phyloP scores from a whole-genome alignment of 768 basidiomycete genomes.

The Podaxis sp. region DNA sequence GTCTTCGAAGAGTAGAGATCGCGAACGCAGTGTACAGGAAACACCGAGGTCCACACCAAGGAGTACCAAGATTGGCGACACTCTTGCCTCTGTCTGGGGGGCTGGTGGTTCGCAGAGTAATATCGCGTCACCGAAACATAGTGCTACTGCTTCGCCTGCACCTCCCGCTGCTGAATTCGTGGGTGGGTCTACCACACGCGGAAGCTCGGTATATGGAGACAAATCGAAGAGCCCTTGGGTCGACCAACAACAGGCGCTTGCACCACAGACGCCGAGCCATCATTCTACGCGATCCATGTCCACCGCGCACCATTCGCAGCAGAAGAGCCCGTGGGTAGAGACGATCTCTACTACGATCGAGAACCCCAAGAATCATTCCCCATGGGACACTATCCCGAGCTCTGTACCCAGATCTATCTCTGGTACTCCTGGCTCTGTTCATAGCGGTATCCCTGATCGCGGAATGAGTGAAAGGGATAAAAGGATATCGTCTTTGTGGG shows the following conservation, averaged over 20 bases:
- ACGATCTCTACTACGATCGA: constrained; percentile 10
- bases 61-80: constrained; percentile 13
- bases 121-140: not conserved
- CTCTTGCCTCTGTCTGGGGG: constrained; percentile 8
- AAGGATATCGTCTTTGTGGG: constrained; percentile 7
- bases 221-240: not conserved
- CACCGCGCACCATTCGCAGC: not conserved
- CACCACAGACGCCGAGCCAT: not conserved
- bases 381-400: not conserved
- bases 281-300: not conserved
- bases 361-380: constrained; percentile 1
- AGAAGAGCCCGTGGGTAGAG: constrained; percentile 7
- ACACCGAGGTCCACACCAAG: constrained; percentile 22
- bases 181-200: not conserved
- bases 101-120: constrained; percentile 2
- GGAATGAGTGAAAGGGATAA: not conserved
- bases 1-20: constrained; percentile 9
- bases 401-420: not conserved
- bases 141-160: not conserved
- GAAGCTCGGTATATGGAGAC: constrained; percentile 3
- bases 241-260: not conserved
- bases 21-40: constrained; percentile 25
- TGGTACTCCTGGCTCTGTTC: not conserved
- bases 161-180: not conserved
- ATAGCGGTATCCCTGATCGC: not conserved